Conservation (phyloP, 352 stramenopile genomes). For the Phytophthora colocasiae region DNA sequence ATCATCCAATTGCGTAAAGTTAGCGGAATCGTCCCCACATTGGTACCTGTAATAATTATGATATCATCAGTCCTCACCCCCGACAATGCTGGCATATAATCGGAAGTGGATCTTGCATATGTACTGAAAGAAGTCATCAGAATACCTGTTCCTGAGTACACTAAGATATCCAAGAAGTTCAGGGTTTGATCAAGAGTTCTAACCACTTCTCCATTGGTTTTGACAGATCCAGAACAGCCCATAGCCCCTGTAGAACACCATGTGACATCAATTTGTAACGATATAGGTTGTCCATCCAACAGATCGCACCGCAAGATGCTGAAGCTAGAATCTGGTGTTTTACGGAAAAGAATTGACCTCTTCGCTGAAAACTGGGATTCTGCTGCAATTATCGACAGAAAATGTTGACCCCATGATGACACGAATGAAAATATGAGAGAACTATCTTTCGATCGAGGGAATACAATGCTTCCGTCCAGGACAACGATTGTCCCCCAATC, state of each 20-base stretch:
- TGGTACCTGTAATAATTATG: conserved; percentile 24
- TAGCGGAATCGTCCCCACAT: conserved; percentile 5
- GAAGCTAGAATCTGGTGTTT: conserved; percentile 26
- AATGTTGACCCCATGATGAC: conserved; percentile 43
- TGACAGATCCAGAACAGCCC: conserved; percentile 20
- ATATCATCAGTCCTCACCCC: conserved; percentile 11
- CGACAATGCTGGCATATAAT: conserved; percentile 27
- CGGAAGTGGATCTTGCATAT: conserved; percentile 6
- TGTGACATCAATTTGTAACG: conserved; percentile 37
- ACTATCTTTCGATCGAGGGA: conserved; percentile 32
- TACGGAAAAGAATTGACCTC: conserved; percentile 55
- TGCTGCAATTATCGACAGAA: conserved; percentile 49
- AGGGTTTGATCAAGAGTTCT: conserved; percentile 11
- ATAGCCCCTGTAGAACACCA: conserved; percentile 30
- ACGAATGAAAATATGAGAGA: conserved; percentile 51
- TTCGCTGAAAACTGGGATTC: conserved; percentile 50
- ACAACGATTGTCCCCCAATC: conserved; percentile 48
- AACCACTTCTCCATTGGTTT: conserved; percentile 22
- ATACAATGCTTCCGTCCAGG: conserved; percentile 42
- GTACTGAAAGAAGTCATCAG: conserved; percentile 2
- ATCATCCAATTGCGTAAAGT: conserved; percentile 31
- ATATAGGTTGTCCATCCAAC: conserved; percentile 52
- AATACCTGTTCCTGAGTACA: conserved; percentile 23
- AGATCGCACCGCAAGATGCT: conserved; percentile 56
- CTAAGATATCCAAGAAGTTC: conserved; percentile 30